A percentile compares a stretch with the other conserved stretches of the same genome.
These are phyloP conservation scores for Neofusicoccum sp. DNA, from an alignment of 2,329 filamentous ascomycete genomes.

Conservation along the genomic window DNA sequence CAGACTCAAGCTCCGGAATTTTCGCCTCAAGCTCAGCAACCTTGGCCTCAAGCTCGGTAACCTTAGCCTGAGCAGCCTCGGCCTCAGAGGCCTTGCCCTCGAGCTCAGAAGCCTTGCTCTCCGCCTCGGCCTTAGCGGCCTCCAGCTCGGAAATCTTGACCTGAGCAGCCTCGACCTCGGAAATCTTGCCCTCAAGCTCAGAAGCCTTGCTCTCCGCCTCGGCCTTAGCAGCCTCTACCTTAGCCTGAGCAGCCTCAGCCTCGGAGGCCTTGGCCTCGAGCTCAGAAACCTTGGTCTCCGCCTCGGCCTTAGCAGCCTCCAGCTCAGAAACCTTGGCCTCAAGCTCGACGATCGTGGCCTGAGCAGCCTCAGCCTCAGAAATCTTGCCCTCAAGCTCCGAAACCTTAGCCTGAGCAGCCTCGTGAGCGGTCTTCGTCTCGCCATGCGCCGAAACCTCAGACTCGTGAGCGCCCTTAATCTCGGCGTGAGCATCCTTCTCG, in stretches of 20 bases:
- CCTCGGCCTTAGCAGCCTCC: slow-evolving; percentile 5
- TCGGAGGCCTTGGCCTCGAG: slow-evolving; percentile 5
- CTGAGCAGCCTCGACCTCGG: slow-evolving; percentile 20
- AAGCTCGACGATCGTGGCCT: background rate
- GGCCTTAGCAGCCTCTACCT: slow-evolving; percentile 24
- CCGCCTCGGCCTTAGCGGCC: slow-evolving; percentile 19
- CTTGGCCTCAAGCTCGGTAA: slow-evolving; percentile 30
- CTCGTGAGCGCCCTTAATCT: slow-evolving; percentile 1
- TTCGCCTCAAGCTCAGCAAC: slow-evolving; percentile 27
- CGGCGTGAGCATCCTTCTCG: slow-evolving; percentile 6
- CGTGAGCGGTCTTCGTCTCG: slow-evolving; percentile 11
- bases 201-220: slow-evolving; percentile 25
- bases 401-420: slow-evolving; percentile 9
- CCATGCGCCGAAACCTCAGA: slow-evolving; percentile 14
- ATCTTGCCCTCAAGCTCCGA: slow-evolving; percentile 5
- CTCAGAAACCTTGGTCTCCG: slow-evolving; percentile 14
- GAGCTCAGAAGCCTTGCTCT: slow-evolving; percentile 26
- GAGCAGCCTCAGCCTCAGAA: background rate
- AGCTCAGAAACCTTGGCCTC: slow-evolving; percentile 6
- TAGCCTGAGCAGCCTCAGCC: slow-evolving; percentile 24
- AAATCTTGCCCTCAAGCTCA: slow-evolving; percentile 17
- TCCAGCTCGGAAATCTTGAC: slow-evolving; percentile 30
- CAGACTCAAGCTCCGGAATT: slow-evolving; percentile 18
- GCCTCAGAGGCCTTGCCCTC: slow-evolving; percentile 7
- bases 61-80: slow-evolving; percentile 27